Conservation (phyloP, 2,329 filamentous ascomycete species). For the Rachicladosporium sp. region DNA sequence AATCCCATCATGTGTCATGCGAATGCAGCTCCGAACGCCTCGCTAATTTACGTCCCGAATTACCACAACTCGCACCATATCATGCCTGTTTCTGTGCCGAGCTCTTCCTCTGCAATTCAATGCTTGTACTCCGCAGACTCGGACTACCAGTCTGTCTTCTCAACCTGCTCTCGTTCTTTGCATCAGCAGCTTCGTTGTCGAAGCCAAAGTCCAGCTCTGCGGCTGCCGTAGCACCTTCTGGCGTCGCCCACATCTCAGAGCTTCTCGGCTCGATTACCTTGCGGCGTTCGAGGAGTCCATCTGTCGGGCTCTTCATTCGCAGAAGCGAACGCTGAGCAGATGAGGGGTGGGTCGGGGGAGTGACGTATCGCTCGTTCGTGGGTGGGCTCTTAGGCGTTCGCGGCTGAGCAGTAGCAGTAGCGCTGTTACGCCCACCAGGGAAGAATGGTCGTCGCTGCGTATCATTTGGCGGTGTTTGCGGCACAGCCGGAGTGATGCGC, state of each 20-base stretch:
- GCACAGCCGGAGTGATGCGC: slow-evolving; percentile 5
- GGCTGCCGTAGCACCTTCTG: slow-evolving; percentile 1
- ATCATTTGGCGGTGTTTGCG: slow-evolving; percentile 14
- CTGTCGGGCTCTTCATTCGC: slow-evolving; percentile 13
- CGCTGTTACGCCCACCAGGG: slow-evolving; percentile 10
- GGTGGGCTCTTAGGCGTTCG: slow-evolving; percentile 5
- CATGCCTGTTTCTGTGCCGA: no score
- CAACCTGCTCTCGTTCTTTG: not conserved
- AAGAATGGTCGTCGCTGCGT: slow-evolving; percentile 11
- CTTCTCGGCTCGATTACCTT: slow-evolving; percentile 1
- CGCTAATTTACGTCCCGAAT: no score
- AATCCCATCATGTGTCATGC: no score
- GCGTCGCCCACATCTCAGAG: slow-evolving; percentile 8
- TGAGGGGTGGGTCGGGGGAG: slow-evolving; percentile 4
- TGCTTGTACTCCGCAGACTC: slow-evolving; percentile 2
- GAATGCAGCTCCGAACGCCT: no score
- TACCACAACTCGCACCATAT: no score
- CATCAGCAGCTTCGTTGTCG: slow-evolving; percentile 7
- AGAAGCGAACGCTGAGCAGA: slow-evolving; percentile 12
- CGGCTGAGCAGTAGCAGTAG: slow-evolving; percentile 13
- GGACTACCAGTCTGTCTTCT: slow-evolving; percentile 5
- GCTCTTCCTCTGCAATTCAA: slow-evolving; percentile 5
- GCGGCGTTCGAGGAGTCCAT: slow-evolving; percentile 7
- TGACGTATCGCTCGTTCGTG: slow-evolving; percentile 5
- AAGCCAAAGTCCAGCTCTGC: slow-evolving; percentile 9